Evolutionary conservation across 495 filamentous ascomycete species (phyloP), one percentile per base, ranked within the genome.

Genomic region (Corynascus novoguineensis): DNA sequence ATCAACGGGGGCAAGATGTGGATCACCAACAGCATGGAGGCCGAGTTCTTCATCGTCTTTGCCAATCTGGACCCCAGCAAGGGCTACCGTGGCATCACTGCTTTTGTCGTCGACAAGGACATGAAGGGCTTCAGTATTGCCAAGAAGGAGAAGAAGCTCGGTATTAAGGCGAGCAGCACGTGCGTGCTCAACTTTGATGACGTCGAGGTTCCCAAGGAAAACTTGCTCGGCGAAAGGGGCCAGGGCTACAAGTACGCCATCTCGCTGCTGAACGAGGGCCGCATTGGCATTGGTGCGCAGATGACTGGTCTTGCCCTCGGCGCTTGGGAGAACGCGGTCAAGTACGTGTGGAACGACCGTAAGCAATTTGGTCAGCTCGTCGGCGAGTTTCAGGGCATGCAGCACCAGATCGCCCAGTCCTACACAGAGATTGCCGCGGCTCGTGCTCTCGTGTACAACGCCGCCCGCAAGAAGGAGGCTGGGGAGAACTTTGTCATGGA

Each of bases 121-220:
- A 88, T 83, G 48, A 85, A 86, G 54, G 93, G 93, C 5, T 97
- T 99, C 80, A 84, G 81, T 17, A 92, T 99, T 68, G 89, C 93
- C 19, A 99, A 99, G 82, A 99, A 99, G 78, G 93, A 99, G 80
- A 96, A 96, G 85, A 99, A 99, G 79, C 83, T 99, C 31, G 93
- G 93, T 41, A 99, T 99, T 74, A 84, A 80, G 53, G 93, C 93
- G 3, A 92, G 88, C 76, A 92, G 87, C 76, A 99, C 93, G 21
- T 99, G 93, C 72, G 90, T 95, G 45, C 79, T 99, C 66, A 99
- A 86, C 79, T 97, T 99, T 60, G 93, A 99, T 71, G 93, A 97
- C 66, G 92, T 97, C 24, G 84, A 93, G 65, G 82, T 99, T 17
- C 92, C 76, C 28, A 84, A 84, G 69, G 87, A 85, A 66, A 92